Base-by-base conservation (phyloP, 805 yeast genomes). In the Jamesozyma piceae region DNA sequence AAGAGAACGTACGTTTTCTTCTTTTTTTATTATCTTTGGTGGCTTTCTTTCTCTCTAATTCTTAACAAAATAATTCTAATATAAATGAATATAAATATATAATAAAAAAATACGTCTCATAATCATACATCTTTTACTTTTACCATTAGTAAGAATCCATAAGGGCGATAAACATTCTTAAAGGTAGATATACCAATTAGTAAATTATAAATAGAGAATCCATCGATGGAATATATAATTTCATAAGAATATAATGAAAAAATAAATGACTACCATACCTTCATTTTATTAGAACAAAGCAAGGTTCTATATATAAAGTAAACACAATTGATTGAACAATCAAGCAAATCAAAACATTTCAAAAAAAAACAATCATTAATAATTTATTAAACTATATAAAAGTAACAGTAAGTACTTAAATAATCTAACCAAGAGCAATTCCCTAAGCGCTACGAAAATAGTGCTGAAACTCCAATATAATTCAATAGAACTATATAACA, bases 351-450 rank as follows among this genome's bases (percentile, higher is more conserved):
- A 31, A 4, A 31, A 15, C 9, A 31, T n/a, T 15, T n/a, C 5
- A 8, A 32, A 19, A 33, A 33, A 19, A 33, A 33, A 9, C 15
- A 33, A 33, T 33, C 13, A 20, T 33, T 33, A 20, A 15, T 17
- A 33, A 14, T 30, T n/a, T 20, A 33, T 33, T 33, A 33, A 33
- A 33, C 19, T 33, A 33, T 33, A 33, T 33, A 33, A 20, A 33
- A 6, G 36, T 33, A 20, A 33, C 36, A 33, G 11, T 18, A 33
- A 33, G 14, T 33, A 33, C 24, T 33, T 33, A 19, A 8, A 19
- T 17, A 33, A 19, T 20, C 11, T 18, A 20, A 33, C 8, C 20
- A n/a, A 4, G 34, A 31, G 34, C 11, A n/a, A 6, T 30, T 30
- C 33, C 33, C 5, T 30, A 30, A 30, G n/a, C n/a, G 11, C 28